These are phyloP conservation scores for Toxoplasma gondii DNA, from an alignment of 169 alveolate genomes.

Conservation along the genomic window DNA sequence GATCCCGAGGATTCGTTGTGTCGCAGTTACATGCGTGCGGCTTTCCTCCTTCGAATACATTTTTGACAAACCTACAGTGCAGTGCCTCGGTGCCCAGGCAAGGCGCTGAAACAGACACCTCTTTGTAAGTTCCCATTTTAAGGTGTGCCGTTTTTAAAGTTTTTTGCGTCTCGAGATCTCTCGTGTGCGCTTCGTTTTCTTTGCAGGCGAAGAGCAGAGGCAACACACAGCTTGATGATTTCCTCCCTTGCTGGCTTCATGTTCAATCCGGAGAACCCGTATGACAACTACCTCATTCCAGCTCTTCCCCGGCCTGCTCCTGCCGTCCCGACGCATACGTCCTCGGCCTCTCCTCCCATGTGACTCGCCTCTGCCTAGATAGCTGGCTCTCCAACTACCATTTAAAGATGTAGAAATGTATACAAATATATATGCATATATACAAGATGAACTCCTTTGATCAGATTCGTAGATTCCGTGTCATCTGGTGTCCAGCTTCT, in stretches of 20 bases:
- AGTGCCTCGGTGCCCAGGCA: too few species aligned
- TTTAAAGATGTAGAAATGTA: background rate
- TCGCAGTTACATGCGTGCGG: too few species aligned
- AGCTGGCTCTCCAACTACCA: background rate
- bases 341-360: background rate
- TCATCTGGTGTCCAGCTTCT: too few species aligned
- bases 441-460: background rate
- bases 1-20: too few species aligned
- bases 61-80: too few species aligned
- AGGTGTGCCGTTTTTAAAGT: too few species aligned
- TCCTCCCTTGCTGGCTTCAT: conserved; percentile 28
- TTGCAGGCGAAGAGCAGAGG: background rate
- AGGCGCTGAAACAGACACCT: too few species aligned
- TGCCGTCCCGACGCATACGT: background rate
- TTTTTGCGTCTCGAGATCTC: too few species aligned
- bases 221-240: background rate
- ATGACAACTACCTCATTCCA: conserved; percentile 31
- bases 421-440: background rate
- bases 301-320: conserved; percentile 24
- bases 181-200: too few species aligned
- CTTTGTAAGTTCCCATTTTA: too few species aligned
- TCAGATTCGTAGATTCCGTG: too few species aligned
- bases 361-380: background rate
- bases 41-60: too few species aligned
- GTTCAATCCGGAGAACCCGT: background rate